Evolutionary conservation across 2,329 filamentous ascomycete genomes (phyloP).

Genomic region (Alternaria hordeiaustralica): DNA sequence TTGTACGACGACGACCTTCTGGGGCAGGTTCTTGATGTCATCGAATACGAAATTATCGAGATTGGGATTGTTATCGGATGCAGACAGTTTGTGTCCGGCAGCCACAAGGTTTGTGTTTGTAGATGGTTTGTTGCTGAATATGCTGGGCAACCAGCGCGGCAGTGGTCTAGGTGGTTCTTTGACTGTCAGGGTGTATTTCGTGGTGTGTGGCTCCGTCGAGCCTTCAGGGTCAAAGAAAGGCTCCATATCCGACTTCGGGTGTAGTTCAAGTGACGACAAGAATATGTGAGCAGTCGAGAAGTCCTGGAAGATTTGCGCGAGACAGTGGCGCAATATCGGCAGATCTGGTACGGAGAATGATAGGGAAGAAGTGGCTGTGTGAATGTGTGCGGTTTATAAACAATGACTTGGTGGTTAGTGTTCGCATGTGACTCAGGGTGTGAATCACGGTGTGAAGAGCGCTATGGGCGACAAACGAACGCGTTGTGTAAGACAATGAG

Average conservation of each 20-base stretch:
- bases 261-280: not conserved
- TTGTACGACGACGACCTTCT: no score
- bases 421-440: not conserved
- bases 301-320: not conserved
- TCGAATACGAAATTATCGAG: slow-evolving; percentile 18
- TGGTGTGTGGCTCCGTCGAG: slow-evolving; percentile 27
- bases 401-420: not conserved
- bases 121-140: slow-evolving; percentile 20
- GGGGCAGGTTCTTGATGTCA: no score
- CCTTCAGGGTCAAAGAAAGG: slow-evolving; percentile 27
- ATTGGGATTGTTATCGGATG: slow-evolving; percentile 16
- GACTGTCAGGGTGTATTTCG: slow-evolving; percentile 31
- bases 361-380: not conserved
- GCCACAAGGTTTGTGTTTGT: slow-evolving; percentile 1
- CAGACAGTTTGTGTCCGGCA: slow-evolving; percentile 9
- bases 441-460: not conserved
- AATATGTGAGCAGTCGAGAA: not conserved
- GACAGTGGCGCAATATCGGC: not conserved
- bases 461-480: not conserved
- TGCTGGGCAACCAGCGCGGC: slow-evolving; percentile 20
- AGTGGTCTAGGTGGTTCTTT: slow-evolving; percentile 25
- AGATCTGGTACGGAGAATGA: not conserved
- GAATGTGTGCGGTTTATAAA: not conserved
- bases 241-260: not conserved
- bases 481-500: not conserved